Evolutionary conservation across 148 eudicot species (phyloP).

Genomic region (Silene latifolia): DNA sequence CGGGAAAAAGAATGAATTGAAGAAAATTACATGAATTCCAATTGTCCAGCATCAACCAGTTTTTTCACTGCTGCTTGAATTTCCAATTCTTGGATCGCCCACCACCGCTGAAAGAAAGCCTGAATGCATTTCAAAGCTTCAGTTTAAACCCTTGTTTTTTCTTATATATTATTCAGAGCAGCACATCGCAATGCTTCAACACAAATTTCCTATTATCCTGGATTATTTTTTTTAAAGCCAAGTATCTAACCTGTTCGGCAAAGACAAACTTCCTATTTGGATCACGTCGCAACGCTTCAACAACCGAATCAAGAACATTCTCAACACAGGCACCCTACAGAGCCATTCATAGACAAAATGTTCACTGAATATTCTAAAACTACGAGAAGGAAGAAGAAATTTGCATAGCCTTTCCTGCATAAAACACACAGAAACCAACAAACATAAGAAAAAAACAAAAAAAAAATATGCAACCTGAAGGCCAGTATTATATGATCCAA

Average conservation of each 20-base stretch:
- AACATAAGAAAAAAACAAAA: not conserved
- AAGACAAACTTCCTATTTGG: constrained; percentile 78
- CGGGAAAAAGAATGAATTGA: not conserved
- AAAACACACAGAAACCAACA: not conserved
- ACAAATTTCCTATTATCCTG: constrained; percentile 84
- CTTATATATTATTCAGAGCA: not conserved
- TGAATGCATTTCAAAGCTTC: constrained; percentile 22
- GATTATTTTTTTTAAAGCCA: no score
- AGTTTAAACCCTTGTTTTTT: not conserved
- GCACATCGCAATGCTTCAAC: constrained; percentile 22
- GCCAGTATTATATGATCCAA: constrained; percentile 71
- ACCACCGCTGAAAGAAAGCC: constrained; percentile 91
- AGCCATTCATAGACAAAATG: not conserved
- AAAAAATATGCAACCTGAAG: constrained; percentile 52
- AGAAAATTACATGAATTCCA: constrained; percentile 65
- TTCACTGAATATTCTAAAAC: not conserved
- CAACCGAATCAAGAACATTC: constrained; percentile 75
- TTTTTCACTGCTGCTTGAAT: constrained; percentile 52
- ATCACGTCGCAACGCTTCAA: constrained; percentile 54
- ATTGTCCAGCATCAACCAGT: constrained; percentile 61
- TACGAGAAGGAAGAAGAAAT: not conserved
- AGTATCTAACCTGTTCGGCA: constrained; percentile 65
- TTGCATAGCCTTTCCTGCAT: not conserved
- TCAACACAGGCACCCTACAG: constrained; percentile 85
- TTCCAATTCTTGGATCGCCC: constrained; percentile 54